These are phyloP conservation scores for Silybum marianum DNA, from an alignment of 129 eudicot genomes.

Conservation along the genomic window DNA sequence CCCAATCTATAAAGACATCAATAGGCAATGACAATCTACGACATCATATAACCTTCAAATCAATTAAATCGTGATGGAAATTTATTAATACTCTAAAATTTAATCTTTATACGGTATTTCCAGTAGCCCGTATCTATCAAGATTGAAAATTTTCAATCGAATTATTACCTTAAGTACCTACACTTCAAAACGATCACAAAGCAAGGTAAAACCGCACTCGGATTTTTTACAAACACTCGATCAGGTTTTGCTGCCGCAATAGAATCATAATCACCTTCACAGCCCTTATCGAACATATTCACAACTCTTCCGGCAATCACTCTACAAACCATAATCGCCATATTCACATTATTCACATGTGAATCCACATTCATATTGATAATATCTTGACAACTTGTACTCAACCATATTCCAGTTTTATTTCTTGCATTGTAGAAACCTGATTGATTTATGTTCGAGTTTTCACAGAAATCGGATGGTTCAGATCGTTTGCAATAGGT, in stretches of 20 bases:
- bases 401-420: constrained; percentile 43
- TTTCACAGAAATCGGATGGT: constrained; percentile 34
- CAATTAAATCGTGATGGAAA: background rate
- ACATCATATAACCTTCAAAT: background rate
- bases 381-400: constrained; percentile 37
- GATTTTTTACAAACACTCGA: constrained; percentile 39
- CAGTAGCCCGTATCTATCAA: background rate
- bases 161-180: constrained; percentile 1
- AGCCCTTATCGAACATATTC: constrained; percentile 25
- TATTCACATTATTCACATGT: constrained; percentile 33
- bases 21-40: background rate
- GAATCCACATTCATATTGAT: constrained; percentile 14
- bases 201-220: constrained; percentile 54
- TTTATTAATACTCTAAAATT: background rate
- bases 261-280: constrained; percentile 49
- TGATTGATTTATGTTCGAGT: constrained; percentile 31
- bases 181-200: constrained; percentile 44
- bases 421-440: constrained; percentile 27
- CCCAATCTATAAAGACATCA: no score
- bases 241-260: constrained; percentile 23
- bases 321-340: constrained; percentile 45
- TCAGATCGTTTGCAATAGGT: constrained; percentile 21
- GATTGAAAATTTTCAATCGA: background rate
- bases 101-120: background rate
- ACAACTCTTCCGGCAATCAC: constrained; percentile 42